Evolutionary conservation across 345 rosid species (phyloP).

Genomic region (Eucalyptus erythrocorys): DNA sequence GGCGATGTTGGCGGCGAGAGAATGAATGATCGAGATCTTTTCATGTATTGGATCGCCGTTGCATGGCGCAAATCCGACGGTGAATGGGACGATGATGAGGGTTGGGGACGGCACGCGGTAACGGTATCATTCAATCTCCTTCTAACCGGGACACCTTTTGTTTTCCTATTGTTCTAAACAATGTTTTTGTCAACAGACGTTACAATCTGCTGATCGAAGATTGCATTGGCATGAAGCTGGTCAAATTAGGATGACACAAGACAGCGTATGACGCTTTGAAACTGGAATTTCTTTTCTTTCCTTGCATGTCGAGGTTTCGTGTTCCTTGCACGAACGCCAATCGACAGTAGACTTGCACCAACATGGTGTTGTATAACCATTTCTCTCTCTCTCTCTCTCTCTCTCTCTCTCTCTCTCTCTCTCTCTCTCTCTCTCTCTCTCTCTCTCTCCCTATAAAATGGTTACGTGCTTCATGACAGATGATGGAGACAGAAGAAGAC

Average conservation of each 20-base stretch:
- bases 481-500: background rate
- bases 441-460: background rate
- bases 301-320: background rate
- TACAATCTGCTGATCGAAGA: background rate
- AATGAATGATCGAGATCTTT: background rate
- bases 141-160: background rate
- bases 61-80: background rate
- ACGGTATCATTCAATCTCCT: background rate
- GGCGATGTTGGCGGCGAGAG: background rate
- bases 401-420: too few relatives aligned
- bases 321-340: background rate
- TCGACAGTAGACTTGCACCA: background rate
- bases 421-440: too few relatives aligned
- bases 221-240: background rate
- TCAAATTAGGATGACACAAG: background rate
- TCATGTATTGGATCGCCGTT: background rate
- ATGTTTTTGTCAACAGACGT: background rate
- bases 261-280: background rate
- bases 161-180: background rate
- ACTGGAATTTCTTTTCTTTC: background rate
- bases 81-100: background rate
- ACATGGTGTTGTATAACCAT: background rate
- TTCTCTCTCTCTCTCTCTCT: background rate
- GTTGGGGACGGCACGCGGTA: background rate
- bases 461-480: background rate